Evolutionary conservation across 148 eudicot genomes (phyloP).

Genomic region (Fallopia convolvulus): DNA sequence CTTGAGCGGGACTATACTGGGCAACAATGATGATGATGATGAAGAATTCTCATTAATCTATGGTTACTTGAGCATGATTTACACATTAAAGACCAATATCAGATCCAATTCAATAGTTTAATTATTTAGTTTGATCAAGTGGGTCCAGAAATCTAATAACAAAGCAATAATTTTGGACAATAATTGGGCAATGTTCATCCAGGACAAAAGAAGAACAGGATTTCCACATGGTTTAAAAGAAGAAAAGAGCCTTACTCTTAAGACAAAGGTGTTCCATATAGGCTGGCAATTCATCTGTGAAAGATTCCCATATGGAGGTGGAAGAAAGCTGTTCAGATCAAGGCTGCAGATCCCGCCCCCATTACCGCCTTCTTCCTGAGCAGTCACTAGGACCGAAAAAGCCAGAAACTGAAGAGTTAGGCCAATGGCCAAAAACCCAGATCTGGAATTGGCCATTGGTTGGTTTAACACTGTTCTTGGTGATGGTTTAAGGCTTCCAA

Average conservation of each 20-base stretch:
- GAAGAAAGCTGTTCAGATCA: constrained; percentile 68
- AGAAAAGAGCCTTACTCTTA: constrained; percentile 44
- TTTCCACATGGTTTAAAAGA: not conserved
- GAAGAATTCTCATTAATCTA: too few species aligned
- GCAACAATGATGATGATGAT: too few species aligned
- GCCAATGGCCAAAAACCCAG: not conserved
- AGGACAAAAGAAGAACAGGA: not conserved
- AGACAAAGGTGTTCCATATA: constrained; percentile 70
- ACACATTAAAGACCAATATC: not conserved
- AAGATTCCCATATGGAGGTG: constrained; percentile 69
- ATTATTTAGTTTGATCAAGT: not conserved
- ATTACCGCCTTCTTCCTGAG: constrained; percentile 7
- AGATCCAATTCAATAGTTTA: constrained; percentile 2
- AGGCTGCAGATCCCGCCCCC: constrained; percentile 40
- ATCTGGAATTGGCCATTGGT: constrained; percentile 20
- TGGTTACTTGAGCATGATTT: not conserved
- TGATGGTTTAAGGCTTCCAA: not conserved
- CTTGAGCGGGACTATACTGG: too few species aligned
- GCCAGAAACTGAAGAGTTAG: not conserved
- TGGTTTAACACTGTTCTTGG: not conserved
- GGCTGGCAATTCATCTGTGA: constrained; percentile 52
- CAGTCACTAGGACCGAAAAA: constrained; percentile 6
- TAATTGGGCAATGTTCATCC: not conserved
- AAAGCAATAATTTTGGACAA: not conserved
- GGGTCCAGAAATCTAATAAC: not conserved